phyloP scores from a whole-genome alignment of 2,329 filamentous ascomycete genomes.

The Aureobasidium pullulans region DNA sequence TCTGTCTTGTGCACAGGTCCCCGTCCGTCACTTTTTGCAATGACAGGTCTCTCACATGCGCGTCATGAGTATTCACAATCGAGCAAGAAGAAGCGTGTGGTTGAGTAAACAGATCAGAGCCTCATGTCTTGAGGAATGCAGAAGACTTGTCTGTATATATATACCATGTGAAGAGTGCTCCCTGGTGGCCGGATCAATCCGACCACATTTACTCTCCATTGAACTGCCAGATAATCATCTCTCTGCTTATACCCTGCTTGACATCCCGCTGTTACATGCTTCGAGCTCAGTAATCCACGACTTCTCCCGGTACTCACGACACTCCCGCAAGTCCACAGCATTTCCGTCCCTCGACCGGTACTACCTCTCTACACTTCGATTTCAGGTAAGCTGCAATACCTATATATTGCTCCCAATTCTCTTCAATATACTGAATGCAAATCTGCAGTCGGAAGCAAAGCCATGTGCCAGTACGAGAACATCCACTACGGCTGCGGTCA shows the following conservation, averaged over 20 bases:
- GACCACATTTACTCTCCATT: background rate
- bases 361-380: background rate
- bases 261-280: background rate
- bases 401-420: no score
- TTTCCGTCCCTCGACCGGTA: background rate
- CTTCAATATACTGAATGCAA: no score
- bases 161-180: background rate
- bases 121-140: background rate
- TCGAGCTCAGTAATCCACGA: background rate
- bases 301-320: background rate
- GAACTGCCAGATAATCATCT: background rate
- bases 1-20: background rate
- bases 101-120: background rate
- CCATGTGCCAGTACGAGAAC: constrained; percentile 63
- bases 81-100: constrained; percentile 3
- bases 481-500: constrained; percentile 61
- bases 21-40: background rate
- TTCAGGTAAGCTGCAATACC: background rate
- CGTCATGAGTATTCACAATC: background rate
- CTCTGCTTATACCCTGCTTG: background rate
- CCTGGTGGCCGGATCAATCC: background rate
- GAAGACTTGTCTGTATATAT: background rate
- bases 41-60: constrained; percentile 5
- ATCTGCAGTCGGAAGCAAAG: background rate
- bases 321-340: constrained; percentile 1